These are phyloP conservation scores for Agastache rugosa DNA, from an alignment of 257 asterid genomes.

Conservation along the genomic window DNA sequence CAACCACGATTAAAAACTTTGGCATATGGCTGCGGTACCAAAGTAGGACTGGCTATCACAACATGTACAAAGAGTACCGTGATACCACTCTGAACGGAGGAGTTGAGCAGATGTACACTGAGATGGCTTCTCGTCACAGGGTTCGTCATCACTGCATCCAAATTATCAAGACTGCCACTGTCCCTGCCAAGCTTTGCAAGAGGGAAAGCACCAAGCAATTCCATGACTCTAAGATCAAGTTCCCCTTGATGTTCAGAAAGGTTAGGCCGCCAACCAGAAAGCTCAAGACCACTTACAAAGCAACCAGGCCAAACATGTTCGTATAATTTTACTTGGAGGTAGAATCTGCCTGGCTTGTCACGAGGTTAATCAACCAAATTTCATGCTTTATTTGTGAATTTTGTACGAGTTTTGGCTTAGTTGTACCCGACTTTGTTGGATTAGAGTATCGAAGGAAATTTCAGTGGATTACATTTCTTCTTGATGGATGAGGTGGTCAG, in stretches of 20 bases:
- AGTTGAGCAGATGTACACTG: conserved; percentile 45
- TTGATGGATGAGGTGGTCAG: neutral
- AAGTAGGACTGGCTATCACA: conserved; percentile 37
- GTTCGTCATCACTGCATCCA: conserved; percentile 68
- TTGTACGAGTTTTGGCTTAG: neutral
- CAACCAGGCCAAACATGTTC: conserved; percentile 48
- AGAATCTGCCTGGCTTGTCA: neutral
- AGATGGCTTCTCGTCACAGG: conserved; percentile 73
- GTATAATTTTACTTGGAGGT: conserved; percentile 31
- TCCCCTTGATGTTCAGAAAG: conserved; percentile 52
- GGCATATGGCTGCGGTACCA: conserved; percentile 37
- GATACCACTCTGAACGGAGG: conserved; percentile 40
- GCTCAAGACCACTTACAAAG: conserved; percentile 51
- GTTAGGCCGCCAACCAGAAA: conserved; percentile 50
- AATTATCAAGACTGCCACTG: conserved; percentile 53
- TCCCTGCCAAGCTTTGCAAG: conserved; percentile 68
- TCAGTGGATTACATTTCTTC: neutral
- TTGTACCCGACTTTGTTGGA: conserved; percentile 12
- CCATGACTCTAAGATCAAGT: conserved; percentile 54
- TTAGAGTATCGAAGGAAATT: neutral
- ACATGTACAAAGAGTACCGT: conserved; percentile 39
- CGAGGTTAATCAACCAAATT: neutral
- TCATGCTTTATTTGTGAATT: neutral
- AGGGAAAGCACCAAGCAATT: conserved; percentile 63
- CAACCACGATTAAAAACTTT: conserved; percentile 37